Evolutionary conservation across 106 monocot species (phyloP), one percentile per base, ranked within the genome.

Genomic region (Allium cepa): DNA sequence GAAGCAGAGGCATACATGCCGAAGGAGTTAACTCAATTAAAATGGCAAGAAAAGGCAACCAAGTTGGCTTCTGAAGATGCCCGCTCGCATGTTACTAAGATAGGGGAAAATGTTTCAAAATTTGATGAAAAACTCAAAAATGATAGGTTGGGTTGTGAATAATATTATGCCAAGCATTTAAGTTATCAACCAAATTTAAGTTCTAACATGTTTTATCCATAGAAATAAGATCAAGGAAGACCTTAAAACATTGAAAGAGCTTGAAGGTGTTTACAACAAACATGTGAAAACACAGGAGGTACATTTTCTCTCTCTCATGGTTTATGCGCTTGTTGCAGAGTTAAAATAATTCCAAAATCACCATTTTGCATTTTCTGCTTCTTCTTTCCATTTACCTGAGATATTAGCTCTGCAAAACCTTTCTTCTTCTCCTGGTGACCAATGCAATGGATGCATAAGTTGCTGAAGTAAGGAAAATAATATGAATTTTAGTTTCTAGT

Each of bases 1-100:
- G 97, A 99, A 81, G 97, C 92, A 55, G 97, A 99, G 67, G 67
- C 75, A 7, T 99, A 82, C 73, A 90, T 99, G 85, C 53, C 93
- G 69, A 99, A 99, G 76, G 97, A 99, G 69, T 75, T 99, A 47
- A 76, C 69, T 50, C 78, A 85, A 10, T 71, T 90, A 66, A 99
- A 79, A 87, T 90, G 92, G 90, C 82, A 87, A 73, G 97, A 99
- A 73, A 99, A 87, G 73, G 84, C 90, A 17, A 87, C 88, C 17
- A 83, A 73, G 66, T 66, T 93, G 76, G 89, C 86, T 58, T 84
- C 78, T 57, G 89, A 99, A 63, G 83, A 93, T 81, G 84, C 90
- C 56, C 46, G 27, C 69, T 74, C 77, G 53, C 86, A 78, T 64
- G 77, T 81, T 69, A 45, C 48, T 71, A 75, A 83, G 56, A 61